Base-by-base conservation (phyloP, 768 basidiomycete species). In the Lactarius deliciosus region DNA sequence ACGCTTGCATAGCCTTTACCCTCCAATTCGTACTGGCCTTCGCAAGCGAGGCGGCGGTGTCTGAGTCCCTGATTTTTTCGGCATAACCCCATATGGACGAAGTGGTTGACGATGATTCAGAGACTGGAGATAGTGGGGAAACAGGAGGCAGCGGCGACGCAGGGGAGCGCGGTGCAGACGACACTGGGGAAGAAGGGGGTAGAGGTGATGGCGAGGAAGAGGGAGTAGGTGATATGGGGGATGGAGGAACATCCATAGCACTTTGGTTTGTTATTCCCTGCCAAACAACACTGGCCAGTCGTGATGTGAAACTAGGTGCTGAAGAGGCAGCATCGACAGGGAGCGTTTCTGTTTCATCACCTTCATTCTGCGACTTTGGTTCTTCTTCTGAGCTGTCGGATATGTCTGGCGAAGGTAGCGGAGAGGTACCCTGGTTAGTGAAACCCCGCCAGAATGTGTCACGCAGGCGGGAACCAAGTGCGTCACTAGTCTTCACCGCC, bases 21-120 rank as follows among this genome's bases (percentile, higher is more conserved):
- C 85, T 83, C 87, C 87, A 90, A 68, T 92, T 92, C 30, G 83
- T 88, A 75, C 90, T 86, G 62, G 83, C 86, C 76, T 91, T 93
- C 2, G 91, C 80, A 18, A 92, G 76, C 1, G 83, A 80, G 15
- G 91, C 91, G 43, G 86, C 80, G 1, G 90, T 78, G 72, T 92
- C 89, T 2, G 90, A 90, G 61, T 90, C 86, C 73, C 83, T 87
- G 16, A 92, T 72, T 72, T 86, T 90, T 70, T 85, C 89, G 0
- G 91, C 88, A 72, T 92, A 92, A 41, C 76, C 74, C 90, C 89
- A 90, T 5, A 91, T 34, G 75, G 73, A 66, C 4, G 63, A 53
- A 30, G 60, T 47, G 3, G 68, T 9, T 5, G 61, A 45, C 2
- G 74, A 68, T 40, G 71, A 57, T 8, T 67, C 55, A 58, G 71